phyloP scores from a whole-genome alignment of 163 green algal species.

The Dunaliella salina region DNA sequence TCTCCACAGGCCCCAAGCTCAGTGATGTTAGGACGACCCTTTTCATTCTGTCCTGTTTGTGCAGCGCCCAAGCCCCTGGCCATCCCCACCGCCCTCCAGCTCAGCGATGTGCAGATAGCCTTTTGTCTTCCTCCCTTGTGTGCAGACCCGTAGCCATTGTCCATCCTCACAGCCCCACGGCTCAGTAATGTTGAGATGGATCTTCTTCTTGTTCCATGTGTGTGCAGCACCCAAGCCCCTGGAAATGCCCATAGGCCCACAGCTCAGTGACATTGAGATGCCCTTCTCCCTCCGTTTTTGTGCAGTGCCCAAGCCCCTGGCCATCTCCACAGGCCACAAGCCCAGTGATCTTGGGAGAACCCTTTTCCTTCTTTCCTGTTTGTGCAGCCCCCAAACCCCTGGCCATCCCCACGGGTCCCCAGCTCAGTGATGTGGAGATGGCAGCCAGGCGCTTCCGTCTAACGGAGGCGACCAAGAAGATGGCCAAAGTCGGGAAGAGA shows the following conservation, averaged over 20 bases:
- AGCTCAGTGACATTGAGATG: not conserved
- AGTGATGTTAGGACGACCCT: no score
- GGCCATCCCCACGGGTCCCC: slow-evolving; percentile 1
- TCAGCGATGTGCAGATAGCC: no score
- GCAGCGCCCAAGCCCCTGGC: no score
- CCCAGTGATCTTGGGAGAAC: not conserved
- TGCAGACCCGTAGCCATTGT: no score
- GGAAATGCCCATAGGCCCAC: no score
- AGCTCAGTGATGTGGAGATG: slow-evolving; percentile 10
- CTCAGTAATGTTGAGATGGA: no score
- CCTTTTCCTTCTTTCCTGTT: not conserved
- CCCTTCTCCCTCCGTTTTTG: not conserved
- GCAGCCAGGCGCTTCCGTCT: not conserved
- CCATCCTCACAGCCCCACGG: no score
- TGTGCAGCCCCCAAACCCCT: not conserved
- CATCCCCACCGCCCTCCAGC: no score
- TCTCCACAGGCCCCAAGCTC: not conserved
- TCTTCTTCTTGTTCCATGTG: no score
- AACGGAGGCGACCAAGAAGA: slow-evolving; percentile 1
- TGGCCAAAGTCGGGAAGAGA: not conserved
- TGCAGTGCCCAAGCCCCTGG: not conserved
- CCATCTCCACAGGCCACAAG: not conserved
- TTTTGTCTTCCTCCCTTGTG: no score
- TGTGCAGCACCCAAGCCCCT: no score
- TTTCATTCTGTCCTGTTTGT: no score